Evolutionary conservation across 495 filamentous ascomycete species (phyloP).

Genomic region (Podospora tetraspora): DNA sequence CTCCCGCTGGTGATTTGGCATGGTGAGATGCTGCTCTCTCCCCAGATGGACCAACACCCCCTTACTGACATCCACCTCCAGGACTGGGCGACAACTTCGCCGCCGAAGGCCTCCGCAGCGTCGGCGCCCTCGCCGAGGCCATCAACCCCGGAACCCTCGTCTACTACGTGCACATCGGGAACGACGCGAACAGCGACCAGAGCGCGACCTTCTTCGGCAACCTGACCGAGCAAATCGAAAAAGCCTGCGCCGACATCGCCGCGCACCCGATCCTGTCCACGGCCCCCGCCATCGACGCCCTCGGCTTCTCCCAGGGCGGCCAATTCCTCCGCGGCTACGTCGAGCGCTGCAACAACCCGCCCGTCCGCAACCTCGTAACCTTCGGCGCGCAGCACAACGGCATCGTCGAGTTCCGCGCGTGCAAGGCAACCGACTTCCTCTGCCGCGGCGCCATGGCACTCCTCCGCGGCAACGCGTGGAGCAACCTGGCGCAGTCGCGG

Average conservation of each 20-base stretch:
- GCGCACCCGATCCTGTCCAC: slow-evolving; percentile 71
- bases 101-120: slow-evolving; percentile 61
- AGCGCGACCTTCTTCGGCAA: slow-evolving; percentile 88
- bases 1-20: slow-evolving; percentile 94
- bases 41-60: neutral
- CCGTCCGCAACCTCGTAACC: slow-evolving; percentile 77
- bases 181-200: slow-evolving; percentile 61
- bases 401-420: slow-evolving; percentile 72
- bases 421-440: slow-evolving; percentile 62
- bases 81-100: slow-evolving; percentile 62
- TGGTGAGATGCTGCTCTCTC: slow-evolving; percentile 43
- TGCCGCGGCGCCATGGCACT: slow-evolving; percentile 72
- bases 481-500: slow-evolving; percentile 61
- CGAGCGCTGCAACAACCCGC: slow-evolving; percentile 81
- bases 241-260: slow-evolving; percentile 76
- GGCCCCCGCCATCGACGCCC: slow-evolving; percentile 76
- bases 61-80: slow-evolving; percentile 2
- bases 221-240: slow-evolving; percentile 68
- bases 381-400: slow-evolving; percentile 94
- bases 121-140: slow-evolving; percentile 63
- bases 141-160: slow-evolving; percentile 78
- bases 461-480: slow-evolving; percentile 71
- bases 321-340: slow-evolving; percentile 93
- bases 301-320: slow-evolving; percentile 94
- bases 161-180: slow-evolving; percentile 72